phyloP scores from a whole-genome alignment of 805 yeast genomes.

The Metschnikowia amazonensis region DNA sequence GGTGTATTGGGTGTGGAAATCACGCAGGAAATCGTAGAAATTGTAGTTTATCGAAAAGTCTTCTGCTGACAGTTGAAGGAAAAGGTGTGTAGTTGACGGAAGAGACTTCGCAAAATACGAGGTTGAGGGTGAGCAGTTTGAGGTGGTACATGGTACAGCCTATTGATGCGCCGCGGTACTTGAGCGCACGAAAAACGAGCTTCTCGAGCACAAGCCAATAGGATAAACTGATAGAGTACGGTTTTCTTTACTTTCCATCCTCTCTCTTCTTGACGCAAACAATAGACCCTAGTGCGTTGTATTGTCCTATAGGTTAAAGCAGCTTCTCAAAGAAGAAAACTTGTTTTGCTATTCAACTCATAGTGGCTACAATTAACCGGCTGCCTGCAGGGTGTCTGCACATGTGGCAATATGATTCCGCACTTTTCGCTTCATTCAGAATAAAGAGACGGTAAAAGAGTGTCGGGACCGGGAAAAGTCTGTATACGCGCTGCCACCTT shows the following conservation, averaged over 20 bases:
- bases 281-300: too few relatives aligned
- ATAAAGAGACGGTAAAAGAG: background rate
- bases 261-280: too few relatives aligned
- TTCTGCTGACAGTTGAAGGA: background rate
- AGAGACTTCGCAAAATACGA: constrained; percentile 4
- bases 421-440: background rate
- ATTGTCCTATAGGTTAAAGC: background rate
- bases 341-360: background rate
- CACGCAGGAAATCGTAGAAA: background rate
- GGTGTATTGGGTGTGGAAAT: background rate
- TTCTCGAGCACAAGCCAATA: background rate
- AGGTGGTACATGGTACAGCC: background rate
- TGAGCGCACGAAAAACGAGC: constrained; percentile 1
- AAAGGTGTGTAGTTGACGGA: background rate
- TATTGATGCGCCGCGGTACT: background rate
- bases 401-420: background rate
- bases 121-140: background rate
- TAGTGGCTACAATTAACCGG: background rate
- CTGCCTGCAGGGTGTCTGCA: background rate
- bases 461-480: background rate
- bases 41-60: background rate
- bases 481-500: background rate
- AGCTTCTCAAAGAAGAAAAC: background rate
- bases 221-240: background rate
- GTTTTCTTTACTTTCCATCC: background rate